Percentiles rank a stretch among this genome's conserved stretches.
Evolutionary conservation across 2,329 filamentous ascomycete species (phyloP).

Genomic region (Cladosporium sp.): DNA sequence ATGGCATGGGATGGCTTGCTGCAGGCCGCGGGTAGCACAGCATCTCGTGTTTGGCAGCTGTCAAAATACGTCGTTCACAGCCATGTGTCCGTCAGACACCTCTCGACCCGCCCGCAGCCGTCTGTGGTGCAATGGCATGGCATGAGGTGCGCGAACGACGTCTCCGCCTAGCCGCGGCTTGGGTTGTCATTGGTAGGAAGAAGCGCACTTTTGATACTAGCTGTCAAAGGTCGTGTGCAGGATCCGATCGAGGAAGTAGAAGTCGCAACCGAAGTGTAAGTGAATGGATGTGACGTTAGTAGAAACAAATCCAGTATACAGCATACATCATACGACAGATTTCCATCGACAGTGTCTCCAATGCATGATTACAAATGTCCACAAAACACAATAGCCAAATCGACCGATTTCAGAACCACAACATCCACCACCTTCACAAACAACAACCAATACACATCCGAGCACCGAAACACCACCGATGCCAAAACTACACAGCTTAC

Average conservation of each 20-base stretch:
- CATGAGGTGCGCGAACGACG: constrained; percentile 18
- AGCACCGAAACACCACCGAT: neutral
- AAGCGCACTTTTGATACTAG: constrained; percentile 3
- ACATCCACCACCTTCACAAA: neutral
- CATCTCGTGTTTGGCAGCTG: constrained; percentile 17
- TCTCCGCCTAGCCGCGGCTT: constrained; percentile 9
- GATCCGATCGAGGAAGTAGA: neutral
- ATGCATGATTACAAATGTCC: neutral
- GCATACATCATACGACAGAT: too few relatives aligned
- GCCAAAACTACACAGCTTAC: neutral
- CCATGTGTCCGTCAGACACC: constrained; percentile 8
- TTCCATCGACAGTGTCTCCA: neutral
- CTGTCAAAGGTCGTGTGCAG: constrained; percentile 7
- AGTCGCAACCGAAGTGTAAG: neutral
- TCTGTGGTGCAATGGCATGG: constrained; percentile 15
- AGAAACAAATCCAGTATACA: too few relatives aligned
- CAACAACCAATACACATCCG: neutral
- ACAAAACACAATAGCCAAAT: neutral
- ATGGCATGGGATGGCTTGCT: neutral
- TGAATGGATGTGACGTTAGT: neutral
- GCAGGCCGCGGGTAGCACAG: constrained; percentile 14
- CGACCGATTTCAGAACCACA: neutral
- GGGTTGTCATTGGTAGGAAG: neutral
- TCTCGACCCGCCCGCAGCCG: constrained; percentile 1
- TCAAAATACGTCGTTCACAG: constrained; percentile 10